Conservation (phyloP, 2,329 filamentous ascomycete genomes). For the Ophiostoma fasciatum region DNA sequence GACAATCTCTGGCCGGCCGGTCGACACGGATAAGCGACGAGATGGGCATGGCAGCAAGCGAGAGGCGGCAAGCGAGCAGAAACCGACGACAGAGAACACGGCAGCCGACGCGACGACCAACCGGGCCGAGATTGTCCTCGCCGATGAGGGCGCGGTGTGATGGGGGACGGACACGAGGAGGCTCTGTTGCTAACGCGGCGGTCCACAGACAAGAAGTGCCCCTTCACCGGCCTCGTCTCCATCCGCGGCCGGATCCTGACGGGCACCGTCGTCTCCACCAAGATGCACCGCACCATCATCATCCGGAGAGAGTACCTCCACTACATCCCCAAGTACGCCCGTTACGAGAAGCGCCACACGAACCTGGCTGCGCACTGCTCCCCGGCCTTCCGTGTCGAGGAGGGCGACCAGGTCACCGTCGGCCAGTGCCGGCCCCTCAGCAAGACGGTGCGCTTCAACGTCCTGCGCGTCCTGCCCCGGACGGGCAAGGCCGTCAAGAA, state of each 20-base stretch:
- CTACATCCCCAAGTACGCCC: constrained; percentile 98
- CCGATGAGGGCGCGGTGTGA: too few species aligned
- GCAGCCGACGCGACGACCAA: background rate
- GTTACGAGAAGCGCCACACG: constrained; percentile 99
- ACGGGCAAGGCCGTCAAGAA: constrained; percentile 95
- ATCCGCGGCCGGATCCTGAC: constrained; percentile 99
- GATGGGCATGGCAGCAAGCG: too few species aligned
- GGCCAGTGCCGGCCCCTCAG: constrained; percentile 97
- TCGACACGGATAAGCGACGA: too few species aligned
- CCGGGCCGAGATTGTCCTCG: too few species aligned
- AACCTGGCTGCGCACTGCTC: constrained; percentile 98
- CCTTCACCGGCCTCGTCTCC: constrained; percentile 96
- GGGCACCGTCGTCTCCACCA: constrained; percentile 97
- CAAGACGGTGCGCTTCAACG: constrained; percentile 99
- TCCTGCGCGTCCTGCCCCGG: constrained; percentile 93
- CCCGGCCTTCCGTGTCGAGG: constrained; percentile 98
- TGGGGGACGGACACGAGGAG: too few species aligned
- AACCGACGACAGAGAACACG: background rate
- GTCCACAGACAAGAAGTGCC: constrained; percentile 95
- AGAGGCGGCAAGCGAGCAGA: background rate
- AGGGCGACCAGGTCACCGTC: constrained; percentile 98
- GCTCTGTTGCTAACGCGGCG: background rate
- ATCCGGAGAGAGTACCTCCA: constrained; percentile 99
- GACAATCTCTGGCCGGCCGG: background rate
- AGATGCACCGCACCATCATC: constrained; percentile 99